phyloP scores from a whole-genome alignment of 2,329 filamentous ascomycete species.

The Pseudogymnoascus sp. region DNA sequence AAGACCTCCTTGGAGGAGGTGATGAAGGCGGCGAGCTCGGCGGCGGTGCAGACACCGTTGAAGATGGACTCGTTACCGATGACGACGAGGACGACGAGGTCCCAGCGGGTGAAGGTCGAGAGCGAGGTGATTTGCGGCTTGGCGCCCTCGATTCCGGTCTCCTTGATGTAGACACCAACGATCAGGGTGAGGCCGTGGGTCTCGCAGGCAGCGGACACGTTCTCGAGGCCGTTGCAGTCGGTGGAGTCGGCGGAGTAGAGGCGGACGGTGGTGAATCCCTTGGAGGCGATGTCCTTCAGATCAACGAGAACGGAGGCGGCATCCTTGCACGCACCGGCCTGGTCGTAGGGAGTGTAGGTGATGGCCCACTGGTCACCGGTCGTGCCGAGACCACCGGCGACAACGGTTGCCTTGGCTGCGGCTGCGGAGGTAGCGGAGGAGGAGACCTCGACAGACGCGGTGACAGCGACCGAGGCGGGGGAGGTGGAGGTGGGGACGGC shows the following conservation, averaged over 20 bases:
- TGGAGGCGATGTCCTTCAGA: conserved; percentile 50
- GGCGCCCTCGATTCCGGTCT: conserved; percentile 49
- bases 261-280: conserved; percentile 65
- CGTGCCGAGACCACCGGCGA: conserved; percentile 14
- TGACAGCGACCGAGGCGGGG: conserved; percentile 23
- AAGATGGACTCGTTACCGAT: conserved; percentile 89
- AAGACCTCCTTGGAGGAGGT: conserved; percentile 55
- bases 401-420: conserved; percentile 8
- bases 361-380: conserved; percentile 51
- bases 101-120: conserved; percentile 63
- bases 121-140: conserved; percentile 62
- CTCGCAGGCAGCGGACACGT: conserved; percentile 62
- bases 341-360: conserved; percentile 69
- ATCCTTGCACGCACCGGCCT: conserved; percentile 55
- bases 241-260: conserved; percentile 62
- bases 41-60: conserved; percentile 57
- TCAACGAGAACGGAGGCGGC: conserved; percentile 49
- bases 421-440: too few relatives aligned
- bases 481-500: conserved; percentile 24
- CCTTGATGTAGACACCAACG: conserved; percentile 77
- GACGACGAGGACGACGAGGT: conserved; percentile 68
- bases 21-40: conserved; percentile 64
- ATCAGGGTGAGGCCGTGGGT: conserved; percentile 68
- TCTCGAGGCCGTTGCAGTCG: conserved; percentile 75
- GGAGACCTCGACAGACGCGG: conserved; percentile 14